phyloP scores from a whole-genome alignment of 768 basidiomycete species.

The Russula brevipes region DNA sequence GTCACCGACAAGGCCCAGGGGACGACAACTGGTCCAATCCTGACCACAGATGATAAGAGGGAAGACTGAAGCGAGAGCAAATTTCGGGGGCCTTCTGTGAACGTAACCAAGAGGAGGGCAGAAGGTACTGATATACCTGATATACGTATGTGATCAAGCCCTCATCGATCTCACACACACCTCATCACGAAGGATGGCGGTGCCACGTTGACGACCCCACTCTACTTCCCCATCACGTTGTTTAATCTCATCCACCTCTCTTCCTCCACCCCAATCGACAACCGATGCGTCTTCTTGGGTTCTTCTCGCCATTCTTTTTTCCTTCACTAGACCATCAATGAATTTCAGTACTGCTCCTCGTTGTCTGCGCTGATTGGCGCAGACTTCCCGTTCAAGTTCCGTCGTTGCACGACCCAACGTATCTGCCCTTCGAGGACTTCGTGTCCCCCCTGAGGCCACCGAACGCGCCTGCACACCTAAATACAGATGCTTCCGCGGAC shows the following conservation, averaged over 20 bases:
- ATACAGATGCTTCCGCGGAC: not conserved
- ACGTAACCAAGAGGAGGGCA: slow-evolving; percentile 13
- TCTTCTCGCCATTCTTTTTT: not conserved
- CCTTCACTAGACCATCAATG: not conserved
- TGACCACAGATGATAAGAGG: not conserved
- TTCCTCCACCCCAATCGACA: slow-evolving; percentile 6
- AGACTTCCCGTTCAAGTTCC: too few species aligned
- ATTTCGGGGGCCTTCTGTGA: slow-evolving; percentile 12
- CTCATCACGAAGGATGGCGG: not conserved
- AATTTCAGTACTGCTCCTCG: not conserved
- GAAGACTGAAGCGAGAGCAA: not conserved
- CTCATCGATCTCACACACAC: too few species aligned
- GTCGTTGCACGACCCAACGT: too few species aligned
- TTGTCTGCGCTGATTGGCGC: not conserved
- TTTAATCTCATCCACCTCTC: not conserved
- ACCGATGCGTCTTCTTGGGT: not conserved
- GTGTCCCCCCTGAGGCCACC: not conserved
- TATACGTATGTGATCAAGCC: not conserved
- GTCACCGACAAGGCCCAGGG: not conserved
- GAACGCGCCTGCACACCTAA: not conserved
- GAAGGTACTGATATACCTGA: not conserved
- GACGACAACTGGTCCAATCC: not conserved
- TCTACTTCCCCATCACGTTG: not conserved
- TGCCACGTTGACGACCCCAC: not conserved
- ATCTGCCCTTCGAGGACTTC: too few species aligned